Conservation (phyloP, 148 eudicot species). For the Rhododendron williamsianum region DNA sequence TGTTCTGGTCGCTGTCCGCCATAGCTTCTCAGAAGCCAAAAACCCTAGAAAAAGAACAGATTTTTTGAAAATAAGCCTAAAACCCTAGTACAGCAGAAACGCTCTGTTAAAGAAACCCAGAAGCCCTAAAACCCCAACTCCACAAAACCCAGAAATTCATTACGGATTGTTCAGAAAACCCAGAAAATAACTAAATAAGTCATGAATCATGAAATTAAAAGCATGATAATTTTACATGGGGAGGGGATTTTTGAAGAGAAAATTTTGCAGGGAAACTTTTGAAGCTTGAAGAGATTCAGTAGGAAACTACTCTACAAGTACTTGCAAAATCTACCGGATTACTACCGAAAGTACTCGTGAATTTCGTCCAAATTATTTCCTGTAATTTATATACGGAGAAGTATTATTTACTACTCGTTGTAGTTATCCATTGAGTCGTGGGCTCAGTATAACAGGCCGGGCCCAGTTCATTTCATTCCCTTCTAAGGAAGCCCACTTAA, state of each 20-base stretch:
- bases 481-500: too few relatives aligned
- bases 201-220: not conserved
- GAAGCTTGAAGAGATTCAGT: not conserved
- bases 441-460: too few relatives aligned
- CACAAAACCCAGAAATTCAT: not conserved
- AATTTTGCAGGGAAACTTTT: not conserved
- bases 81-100: not conserved
- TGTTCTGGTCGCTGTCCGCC: slow-evolving; percentile 56
- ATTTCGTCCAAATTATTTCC: not conserved
- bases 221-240: not conserved
- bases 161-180: not conserved
- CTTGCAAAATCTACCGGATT: not conserved
- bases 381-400: too few relatives aligned
- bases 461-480: too few relatives aligned
- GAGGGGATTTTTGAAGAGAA: not conserved
- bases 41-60: not conserved
- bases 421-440: not conserved
- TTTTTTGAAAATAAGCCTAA: not conserved
- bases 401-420: not conserved
- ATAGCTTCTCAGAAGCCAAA: slow-evolving; percentile 14
- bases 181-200: too few relatives aligned
- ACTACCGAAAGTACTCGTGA: not conserved
- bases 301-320: not conserved
- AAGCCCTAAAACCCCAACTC: not conserved
- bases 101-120: not conserved